Base-by-base conservation (phyloP, 805 yeast genomes). In the Zygosaccharomyces gambellarensis region DNA sequence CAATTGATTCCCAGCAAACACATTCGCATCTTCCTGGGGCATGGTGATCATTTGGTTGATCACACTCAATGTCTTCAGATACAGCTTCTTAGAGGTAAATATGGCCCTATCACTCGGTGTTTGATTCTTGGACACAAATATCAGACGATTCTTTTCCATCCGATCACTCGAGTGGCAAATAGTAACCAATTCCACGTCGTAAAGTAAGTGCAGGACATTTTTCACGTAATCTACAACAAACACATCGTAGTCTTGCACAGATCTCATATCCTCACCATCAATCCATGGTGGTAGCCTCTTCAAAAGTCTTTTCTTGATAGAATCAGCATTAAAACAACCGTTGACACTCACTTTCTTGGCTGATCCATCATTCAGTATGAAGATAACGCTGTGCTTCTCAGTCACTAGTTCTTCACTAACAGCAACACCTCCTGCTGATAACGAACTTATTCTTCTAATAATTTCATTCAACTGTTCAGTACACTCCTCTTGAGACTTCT, bases 171-270 rank as follows among this genome's bases (percentile, higher is more conserved):
- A 84, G 61, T 85, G 90, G 60, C 95, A 87, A 7, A 87, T 80
- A 0, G 95, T 82, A 3, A 88, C 89, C 28, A 89, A 74, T 61
- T 88, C 96, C 10, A 84, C 87, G 59, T 87, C 95, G 59, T 78
- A 83, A 47, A 89, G 70, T 25, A 80, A 55, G 52, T 75, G 78
- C 45, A 73, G 46, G 7, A 64, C 66, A 47, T 67, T 62, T 42
- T 73, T 72, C 9, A 62, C 63, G 17, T 69, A 63, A 49, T 77
- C 80, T 1, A 79, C 76, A 21, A 83, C 74, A 60, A 83, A 85
- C 0, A 85, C 77, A 51, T 82, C 86, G 71, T 82, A 87, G 45
- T 61, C 65, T 19, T 45, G 61, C n/a, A 53, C 56, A 17, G 57
- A 39, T 27, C 62, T 62, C 5, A 64, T 53, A 57, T 69, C 68